Evolutionary conservation across 2,329 filamentous ascomycete species (phyloP).

Genomic region (Xylariales sp.): DNA sequence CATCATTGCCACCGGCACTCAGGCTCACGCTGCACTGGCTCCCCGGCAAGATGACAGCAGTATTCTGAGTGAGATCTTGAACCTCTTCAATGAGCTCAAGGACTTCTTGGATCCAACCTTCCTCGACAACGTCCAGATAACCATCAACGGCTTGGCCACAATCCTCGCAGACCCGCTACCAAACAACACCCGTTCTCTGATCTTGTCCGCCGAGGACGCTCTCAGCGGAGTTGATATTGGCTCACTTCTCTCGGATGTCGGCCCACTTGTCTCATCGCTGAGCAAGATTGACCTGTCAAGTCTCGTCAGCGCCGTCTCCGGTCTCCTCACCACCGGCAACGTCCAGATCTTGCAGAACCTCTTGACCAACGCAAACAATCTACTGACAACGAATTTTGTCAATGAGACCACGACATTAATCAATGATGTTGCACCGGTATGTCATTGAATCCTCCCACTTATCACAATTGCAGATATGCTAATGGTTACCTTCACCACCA

Average conservation of each 20-base stretch:
- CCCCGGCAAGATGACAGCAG: neutral
- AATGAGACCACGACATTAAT: neutral
- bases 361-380: slow-evolving; percentile 1
- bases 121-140: slow-evolving; percentile 6
- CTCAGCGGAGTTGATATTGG: neutral
- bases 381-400: slow-evolving; percentile 1
- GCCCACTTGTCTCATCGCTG: neutral
- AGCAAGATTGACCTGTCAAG: neutral
- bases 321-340: neutral
- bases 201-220: slow-evolving; percentile 28
- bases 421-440: neutral
- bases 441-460: neutral
- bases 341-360: slow-evolving; percentile 2
- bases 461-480: neutral
- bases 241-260: neutral
- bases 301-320: neutral
- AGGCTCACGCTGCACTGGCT: slow-evolving; percentile 1
- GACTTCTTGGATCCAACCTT: slow-evolving; percentile 4
- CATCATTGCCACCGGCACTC: neutral
- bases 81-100: slow-evolving; percentile 6
- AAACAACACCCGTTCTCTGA: slow-evolving; percentile 43
- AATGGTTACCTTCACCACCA: neutral
- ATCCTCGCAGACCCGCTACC: slow-evolving; percentile 5
- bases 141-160: slow-evolving; percentile 7
- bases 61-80: slow-evolving; percentile 2